These are phyloP conservation scores for Passiflora organensis DNA, from an alignment of 345 rosid species.

Conservation along the genomic window DNA sequence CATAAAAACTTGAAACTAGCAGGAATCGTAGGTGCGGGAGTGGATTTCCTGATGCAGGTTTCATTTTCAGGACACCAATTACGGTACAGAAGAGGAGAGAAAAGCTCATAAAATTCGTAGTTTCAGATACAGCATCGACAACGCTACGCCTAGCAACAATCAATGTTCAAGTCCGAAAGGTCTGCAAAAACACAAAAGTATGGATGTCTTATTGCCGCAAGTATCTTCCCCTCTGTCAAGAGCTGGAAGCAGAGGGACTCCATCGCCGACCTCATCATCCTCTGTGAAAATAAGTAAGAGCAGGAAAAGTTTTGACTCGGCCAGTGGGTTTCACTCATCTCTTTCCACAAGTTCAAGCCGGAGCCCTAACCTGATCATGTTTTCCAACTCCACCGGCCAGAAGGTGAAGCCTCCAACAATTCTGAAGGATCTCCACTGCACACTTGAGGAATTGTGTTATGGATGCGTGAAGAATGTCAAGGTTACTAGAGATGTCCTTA, in stretches of 20 bases:
- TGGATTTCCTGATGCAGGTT: not conserved
- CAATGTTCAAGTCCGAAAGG: slow-evolving; percentile 9
- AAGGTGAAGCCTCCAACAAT: slow-evolving; percentile 56
- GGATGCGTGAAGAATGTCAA: slow-evolving; percentile 76
- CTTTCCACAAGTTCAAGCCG: slow-evolving; percentile 37
- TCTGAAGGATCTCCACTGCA: slow-evolving; percentile 57
- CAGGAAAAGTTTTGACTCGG: slow-evolving; percentile 11
- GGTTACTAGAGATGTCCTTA: slow-evolving; percentile 63
- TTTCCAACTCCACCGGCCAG: slow-evolving; percentile 52
- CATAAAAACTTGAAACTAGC: no score
- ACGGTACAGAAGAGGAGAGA: slow-evolving; percentile 18
- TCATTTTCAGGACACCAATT: slow-evolving; percentile 13
- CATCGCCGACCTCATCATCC: slow-evolving; percentile 9
- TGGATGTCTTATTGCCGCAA: slow-evolving; percentile 21
- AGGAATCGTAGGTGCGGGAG: not conserved
- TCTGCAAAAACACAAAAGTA: slow-evolving; percentile 15
- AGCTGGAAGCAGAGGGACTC: slow-evolving; percentile 11
- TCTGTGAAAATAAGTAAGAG: not conserved
- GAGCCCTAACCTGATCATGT: slow-evolving; percentile 51
- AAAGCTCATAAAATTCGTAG: slow-evolving; percentile 34
- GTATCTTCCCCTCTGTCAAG: slow-evolving; percentile 12
- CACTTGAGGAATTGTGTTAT: slow-evolving; percentile 77
- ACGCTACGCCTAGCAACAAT: slow-evolving; percentile 11
- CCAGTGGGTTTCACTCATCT: slow-evolving; percentile 15
- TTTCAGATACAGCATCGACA: slow-evolving; percentile 22